These are phyloP conservation scores for Mycena kentingensis DNA, from an alignment of 768 basidiomycete genomes.

Conservation along the genomic window DNA sequence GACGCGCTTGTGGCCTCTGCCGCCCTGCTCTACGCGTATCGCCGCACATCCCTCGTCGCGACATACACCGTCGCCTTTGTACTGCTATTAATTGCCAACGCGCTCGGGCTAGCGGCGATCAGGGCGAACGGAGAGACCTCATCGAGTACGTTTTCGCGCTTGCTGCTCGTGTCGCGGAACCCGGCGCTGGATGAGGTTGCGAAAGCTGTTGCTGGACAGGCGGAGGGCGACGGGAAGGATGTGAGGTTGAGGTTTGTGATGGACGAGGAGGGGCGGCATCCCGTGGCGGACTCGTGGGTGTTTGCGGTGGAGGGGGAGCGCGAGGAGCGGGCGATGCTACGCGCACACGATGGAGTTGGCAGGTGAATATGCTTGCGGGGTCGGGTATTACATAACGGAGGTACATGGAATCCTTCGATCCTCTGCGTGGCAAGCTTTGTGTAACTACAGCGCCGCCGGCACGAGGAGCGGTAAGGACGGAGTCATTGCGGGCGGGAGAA, in stretches of 20 bases:
- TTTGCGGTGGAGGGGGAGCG: background rate
- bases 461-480: too few species aligned
- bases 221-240: background rate
- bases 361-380: too few species aligned
- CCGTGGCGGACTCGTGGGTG: background rate
- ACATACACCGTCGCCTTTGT: constrained; percentile 4
- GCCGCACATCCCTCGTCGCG: constrained; percentile 2
- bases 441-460: too few species aligned
- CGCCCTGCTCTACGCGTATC: constrained; percentile 4
- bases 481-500: too few species aligned
- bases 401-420: too few species aligned
- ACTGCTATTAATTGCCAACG: background rate
- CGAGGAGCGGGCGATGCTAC: too few species aligned
- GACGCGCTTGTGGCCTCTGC: constrained; percentile 4
- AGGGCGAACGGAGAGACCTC: constrained; percentile 7
- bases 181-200: constrained; percentile 7
- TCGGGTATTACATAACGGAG: too few species aligned
- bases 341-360: too few species aligned
- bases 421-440: too few species aligned
- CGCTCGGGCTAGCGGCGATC: constrained; percentile 3
- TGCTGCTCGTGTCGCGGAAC: constrained; percentile 11
- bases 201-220: background rate
- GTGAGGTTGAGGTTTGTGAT: background rate
- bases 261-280: background rate
- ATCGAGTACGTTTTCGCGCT: constrained; percentile 5